Evolutionary conservation across 139 green algal genomes (phyloP).

Genomic region (Chlamydomonas incerta): DNA sequence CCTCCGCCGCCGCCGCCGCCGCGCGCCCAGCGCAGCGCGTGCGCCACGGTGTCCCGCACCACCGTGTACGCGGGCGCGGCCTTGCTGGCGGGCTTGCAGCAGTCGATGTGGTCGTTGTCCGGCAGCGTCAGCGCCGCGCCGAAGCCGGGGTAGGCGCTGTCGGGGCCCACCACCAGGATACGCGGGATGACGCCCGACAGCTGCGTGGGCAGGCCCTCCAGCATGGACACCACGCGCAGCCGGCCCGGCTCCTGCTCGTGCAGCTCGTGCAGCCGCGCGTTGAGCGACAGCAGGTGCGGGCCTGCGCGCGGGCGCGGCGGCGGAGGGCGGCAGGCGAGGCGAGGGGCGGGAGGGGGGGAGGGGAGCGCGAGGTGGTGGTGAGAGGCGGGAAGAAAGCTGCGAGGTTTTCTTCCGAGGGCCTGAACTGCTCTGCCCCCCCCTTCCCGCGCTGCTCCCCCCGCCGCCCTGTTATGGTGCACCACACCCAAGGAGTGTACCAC

Average conservation of each 20-base stretch:
- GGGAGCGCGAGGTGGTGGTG: too few species aligned
- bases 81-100: constrained; percentile 67
- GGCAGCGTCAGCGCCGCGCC: constrained; percentile 74
- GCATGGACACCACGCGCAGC: constrained; percentile 38
- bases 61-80: constrained; percentile 22
- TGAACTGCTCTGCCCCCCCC: too few species aligned
- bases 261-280: constrained; percentile 62
- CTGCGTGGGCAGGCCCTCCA: constrained; percentile 73
- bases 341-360: too few species aligned
- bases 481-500: too few species aligned
- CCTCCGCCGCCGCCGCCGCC: not conserved
- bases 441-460: too few species aligned
- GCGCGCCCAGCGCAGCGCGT: constrained; percentile 4
- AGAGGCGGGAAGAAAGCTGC: too few species aligned
- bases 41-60: constrained; percentile 4
- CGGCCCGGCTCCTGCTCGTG: constrained; percentile 39
- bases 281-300: constrained; percentile 74
- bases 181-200: constrained; percentile 63
- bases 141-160: constrained; percentile 79
- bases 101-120: constrained; percentile 78
- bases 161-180: constrained; percentile 73
- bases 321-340: too few species aligned
- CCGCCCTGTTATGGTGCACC: too few species aligned
- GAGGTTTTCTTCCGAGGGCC: too few species aligned
- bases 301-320: constrained; percentile 36